These are phyloP conservation scores for Pythium chondricola DNA, from an alignment of 352 stramenopile species.

Conservation along the genomic window DNA sequence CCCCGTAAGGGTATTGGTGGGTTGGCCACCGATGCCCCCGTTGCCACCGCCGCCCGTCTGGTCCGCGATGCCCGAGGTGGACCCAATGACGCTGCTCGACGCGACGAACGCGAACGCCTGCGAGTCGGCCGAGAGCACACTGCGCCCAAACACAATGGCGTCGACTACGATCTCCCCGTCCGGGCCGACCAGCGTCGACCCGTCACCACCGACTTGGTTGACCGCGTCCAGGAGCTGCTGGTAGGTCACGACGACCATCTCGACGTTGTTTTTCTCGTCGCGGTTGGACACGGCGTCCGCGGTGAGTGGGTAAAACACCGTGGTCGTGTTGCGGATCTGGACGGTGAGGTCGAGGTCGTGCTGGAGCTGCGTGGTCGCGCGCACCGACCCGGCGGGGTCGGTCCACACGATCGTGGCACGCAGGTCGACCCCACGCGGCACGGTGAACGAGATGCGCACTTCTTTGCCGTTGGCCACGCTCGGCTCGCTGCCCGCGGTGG, in stretches of 20 bases:
- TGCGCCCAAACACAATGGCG: slow-evolving; percentile 58
- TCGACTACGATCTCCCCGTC: slow-evolving; percentile 70
- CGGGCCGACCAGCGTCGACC: slow-evolving; percentile 16
- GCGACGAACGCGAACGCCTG: slow-evolving; percentile 77
- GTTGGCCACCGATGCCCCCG: neutral
- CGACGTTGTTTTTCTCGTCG: slow-evolving; percentile 78
- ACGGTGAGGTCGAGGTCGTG: slow-evolving; percentile 74
- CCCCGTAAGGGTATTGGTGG: slow-evolving; percentile 1
- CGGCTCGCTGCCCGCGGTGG: slow-evolving; percentile 49
- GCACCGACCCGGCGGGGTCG: slow-evolving; percentile 58
- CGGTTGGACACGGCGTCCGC: slow-evolving; percentile 38
- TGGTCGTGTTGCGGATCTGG: slow-evolving; percentile 46
- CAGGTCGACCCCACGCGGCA: slow-evolving; percentile 53
- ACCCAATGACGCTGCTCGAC: slow-evolving; percentile 69
- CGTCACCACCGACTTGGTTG: slow-evolving; percentile 11
- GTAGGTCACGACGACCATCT: slow-evolving; percentile 79
- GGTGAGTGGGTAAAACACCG: slow-evolving; percentile 56
- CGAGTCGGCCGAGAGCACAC: slow-evolving; percentile 42
- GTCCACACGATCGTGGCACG: slow-evolving; percentile 77
- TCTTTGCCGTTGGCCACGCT: slow-evolving; percentile 44
- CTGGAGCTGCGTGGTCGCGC: slow-evolving; percentile 60
- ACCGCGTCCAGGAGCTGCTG: slow-evolving; percentile 43
- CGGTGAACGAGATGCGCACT: slow-evolving; percentile 66
- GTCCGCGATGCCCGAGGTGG: slow-evolving; percentile 25
- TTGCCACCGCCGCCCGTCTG: neutral